A percentile compares a stretch with the other conserved stretches of the same genome.
Evolutionary conservation across 2,329 filamentous ascomycete species (phyloP).

Genomic region (Aspergillus awamori): DNA sequence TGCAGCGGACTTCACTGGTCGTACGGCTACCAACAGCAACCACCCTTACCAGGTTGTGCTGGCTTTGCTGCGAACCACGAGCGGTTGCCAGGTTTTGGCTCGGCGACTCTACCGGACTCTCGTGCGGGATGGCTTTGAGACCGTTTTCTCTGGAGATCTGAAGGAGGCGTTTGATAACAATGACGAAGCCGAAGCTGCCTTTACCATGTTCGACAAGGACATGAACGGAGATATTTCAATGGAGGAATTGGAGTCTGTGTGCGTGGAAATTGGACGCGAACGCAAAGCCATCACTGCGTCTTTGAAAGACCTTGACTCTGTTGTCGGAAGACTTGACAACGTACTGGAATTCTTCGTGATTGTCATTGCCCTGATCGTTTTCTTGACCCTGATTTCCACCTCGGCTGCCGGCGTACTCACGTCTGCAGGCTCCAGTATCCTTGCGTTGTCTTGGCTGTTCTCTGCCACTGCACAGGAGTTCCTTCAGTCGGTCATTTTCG

Average conservation of each 20-base stretch:
- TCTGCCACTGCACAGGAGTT: constrained; percentile 93
- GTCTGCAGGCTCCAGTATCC: constrained; percentile 81
- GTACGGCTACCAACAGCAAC: constrained; percentile 65
- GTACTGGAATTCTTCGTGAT: constrained; percentile 86
- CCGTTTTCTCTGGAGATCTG: constrained; percentile 76
- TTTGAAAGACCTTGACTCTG: constrained; percentile 90
- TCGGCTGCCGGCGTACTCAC: constrained; percentile 90
- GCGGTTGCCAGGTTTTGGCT: constrained; percentile 79
- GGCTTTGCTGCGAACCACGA: constrained; percentile 71
- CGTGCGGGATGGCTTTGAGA: constrained; percentile 72
- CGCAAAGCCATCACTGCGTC: constrained; percentile 94
- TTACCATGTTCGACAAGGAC: constrained; percentile 92
- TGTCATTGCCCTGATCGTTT: constrained; percentile 79
- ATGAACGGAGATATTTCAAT: constrained; percentile 96
- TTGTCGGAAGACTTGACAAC: constrained; percentile 84
- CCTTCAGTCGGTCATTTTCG: constrained; percentile 88
- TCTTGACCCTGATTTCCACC: constrained; percentile 84
- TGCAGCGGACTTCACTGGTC: constrained; percentile 89
- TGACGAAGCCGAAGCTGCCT: constrained; percentile 87
- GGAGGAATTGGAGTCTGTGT: constrained; percentile 90
- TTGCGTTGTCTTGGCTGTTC: constrained; percentile 90
- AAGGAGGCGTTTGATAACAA: constrained; percentile 75
- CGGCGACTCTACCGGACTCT: constrained; percentile 87
- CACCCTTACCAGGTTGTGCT: constrained; percentile 84
- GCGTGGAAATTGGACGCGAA: constrained; percentile 91